phyloP scores from a whole-genome alignment of 2,329 filamentous ascomycete species.

The Hymenoscyphus linearis region DNA sequence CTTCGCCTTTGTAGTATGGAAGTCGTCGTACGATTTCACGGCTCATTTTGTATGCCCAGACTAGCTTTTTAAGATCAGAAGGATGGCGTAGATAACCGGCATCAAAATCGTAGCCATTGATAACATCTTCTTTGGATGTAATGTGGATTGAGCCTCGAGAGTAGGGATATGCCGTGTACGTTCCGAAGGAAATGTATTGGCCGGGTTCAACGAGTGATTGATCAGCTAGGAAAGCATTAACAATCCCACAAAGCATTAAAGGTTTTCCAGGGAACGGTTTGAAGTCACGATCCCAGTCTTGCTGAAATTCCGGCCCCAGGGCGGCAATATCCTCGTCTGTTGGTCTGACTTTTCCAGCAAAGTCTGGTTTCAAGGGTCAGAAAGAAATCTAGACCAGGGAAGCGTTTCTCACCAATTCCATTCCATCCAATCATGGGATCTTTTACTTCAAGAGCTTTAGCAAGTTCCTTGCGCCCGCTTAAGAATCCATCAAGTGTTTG shows the following conservation, averaged over 20 bases:
- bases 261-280: slow-evolving; percentile 28
- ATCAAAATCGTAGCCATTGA: slow-evolving; percentile 49
- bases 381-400: not conserved
- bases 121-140: slow-evolving; percentile 36
- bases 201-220: slow-evolving; percentile 33
- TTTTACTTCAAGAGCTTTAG: slow-evolving; percentile 41
- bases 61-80: slow-evolving; percentile 51
- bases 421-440: slow-evolving; percentile 54
- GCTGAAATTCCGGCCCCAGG: slow-evolving; percentile 48
- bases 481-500: slow-evolving; percentile 51
- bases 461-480: slow-evolving; percentile 41
- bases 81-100: slow-evolving; percentile 50
- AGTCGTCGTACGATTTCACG: slow-evolving; percentile 56
- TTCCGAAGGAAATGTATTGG: slow-evolving; percentile 49
- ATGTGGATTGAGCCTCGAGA: slow-evolving; percentile 60
- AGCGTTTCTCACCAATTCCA: slow-evolving; percentile 33
- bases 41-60: slow-evolving; percentile 62
- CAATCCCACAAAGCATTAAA: slow-evolving; percentile 48
- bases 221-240: slow-evolving; percentile 41
- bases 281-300: slow-evolving; percentile 53
- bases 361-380: slow-evolving; percentile 34
- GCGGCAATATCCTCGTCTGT: slow-evolving; percentile 47
- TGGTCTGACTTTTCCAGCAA: slow-evolving; percentile 51
- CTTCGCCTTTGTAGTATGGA: slow-evolving; percentile 44
- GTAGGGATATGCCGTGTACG: slow-evolving; percentile 55